phyloP scores from a whole-genome alignment of 345 rosid genomes.

The Euphorbia tirucalli region DNA sequence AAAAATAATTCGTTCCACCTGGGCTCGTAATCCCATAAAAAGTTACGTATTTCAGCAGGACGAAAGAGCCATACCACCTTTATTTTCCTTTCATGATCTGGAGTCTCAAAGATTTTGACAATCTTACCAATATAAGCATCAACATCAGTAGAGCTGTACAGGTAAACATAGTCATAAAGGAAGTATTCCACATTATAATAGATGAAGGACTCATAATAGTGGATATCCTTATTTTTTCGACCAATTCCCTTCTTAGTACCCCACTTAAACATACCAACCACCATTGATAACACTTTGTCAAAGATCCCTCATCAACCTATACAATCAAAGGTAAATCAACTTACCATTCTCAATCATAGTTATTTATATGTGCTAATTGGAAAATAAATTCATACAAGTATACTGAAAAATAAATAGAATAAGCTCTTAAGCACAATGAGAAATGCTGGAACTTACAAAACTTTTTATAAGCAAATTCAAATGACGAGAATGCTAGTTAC shows the following conservation, averaged over 20 bases:
- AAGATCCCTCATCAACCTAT: neutral
- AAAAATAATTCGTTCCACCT: slow-evolving; percentile 56
- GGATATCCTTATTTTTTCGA: slow-evolving; percentile 15
- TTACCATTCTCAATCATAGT: neutral
- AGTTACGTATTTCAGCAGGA: slow-evolving; percentile 42
- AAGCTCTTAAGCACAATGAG: neutral
- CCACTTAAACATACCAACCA: slow-evolving; percentile 35
- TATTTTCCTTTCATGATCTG: slow-evolving; percentile 35
- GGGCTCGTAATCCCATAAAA: slow-evolving; percentile 42
- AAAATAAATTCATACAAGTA: too few relatives aligned
- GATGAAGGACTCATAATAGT: slow-evolving; percentile 42
- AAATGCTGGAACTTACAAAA: neutral
- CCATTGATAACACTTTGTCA: neutral
- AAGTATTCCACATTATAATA: slow-evolving; percentile 37
- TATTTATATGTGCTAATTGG: neutral
- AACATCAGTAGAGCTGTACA: slow-evolving; percentile 11
- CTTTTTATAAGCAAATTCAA: too few relatives aligned
- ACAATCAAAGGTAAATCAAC: slow-evolving; percentile 1
- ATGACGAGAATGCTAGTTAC: too few relatives aligned
- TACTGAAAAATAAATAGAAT: neutral
- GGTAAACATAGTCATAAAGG: slow-evolving; percentile 44
- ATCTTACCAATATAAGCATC: slow-evolving; percentile 55
- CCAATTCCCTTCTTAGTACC: slow-evolving; percentile 31
- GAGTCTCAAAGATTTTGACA: slow-evolving; percentile 42
- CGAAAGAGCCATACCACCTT: slow-evolving; percentile 59